Conservation (phyloP, 257 asterid genomes). For the Echites panduratus region DNA sequence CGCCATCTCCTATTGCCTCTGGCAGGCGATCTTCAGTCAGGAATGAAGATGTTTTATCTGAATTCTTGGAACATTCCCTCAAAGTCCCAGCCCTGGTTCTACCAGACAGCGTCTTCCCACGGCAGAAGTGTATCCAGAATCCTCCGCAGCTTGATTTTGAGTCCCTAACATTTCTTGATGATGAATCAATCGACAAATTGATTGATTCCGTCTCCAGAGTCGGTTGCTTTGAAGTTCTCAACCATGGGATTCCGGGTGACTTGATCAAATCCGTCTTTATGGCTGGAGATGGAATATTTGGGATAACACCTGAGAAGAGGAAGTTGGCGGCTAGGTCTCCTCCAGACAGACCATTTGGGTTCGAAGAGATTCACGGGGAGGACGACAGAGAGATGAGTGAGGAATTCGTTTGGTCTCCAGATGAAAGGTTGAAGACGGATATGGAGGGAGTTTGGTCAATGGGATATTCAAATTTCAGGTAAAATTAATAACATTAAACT, state of each 20-base stretch:
- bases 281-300: slow-evolving; percentile 48
- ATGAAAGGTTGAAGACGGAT: slow-evolving; percentile 35
- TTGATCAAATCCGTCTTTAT: slow-evolving; percentile 39
- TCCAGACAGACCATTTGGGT: slow-evolving; percentile 54
- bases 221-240: slow-evolving; percentile 71
- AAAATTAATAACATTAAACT: too few relatives aligned
- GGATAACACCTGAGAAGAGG: slow-evolving; percentile 49
- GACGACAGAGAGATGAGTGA: slow-evolving; percentile 48
- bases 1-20: slow-evolving; percentile 84
- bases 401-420: slow-evolving; percentile 74
- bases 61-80: slow-evolving; percentile 57
- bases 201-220: slow-evolving; percentile 33
- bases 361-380: slow-evolving; percentile 64
- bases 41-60: slow-evolving; percentile 60
- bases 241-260: slow-evolving; percentile 62
- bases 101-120: slow-evolving; percentile 68
- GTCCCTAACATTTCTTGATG: slow-evolving; percentile 19
- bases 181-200: slow-evolving; percentile 22
- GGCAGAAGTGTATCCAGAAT: slow-evolving; percentile 40
- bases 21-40: slow-evolving; percentile 51
- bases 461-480: slow-evolving; percentile 85
- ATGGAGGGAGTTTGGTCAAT: slow-evolving; percentile 87
- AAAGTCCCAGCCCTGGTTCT: slow-evolving; percentile 70
- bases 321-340: slow-evolving; percentile 37
- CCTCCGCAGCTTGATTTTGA: slow-evolving; percentile 52